These are phyloP conservation scores for Lipomyces yarrowii DNA, from an alignment of 1,139 yeast genomes.

Conservation along the genomic window DNA sequence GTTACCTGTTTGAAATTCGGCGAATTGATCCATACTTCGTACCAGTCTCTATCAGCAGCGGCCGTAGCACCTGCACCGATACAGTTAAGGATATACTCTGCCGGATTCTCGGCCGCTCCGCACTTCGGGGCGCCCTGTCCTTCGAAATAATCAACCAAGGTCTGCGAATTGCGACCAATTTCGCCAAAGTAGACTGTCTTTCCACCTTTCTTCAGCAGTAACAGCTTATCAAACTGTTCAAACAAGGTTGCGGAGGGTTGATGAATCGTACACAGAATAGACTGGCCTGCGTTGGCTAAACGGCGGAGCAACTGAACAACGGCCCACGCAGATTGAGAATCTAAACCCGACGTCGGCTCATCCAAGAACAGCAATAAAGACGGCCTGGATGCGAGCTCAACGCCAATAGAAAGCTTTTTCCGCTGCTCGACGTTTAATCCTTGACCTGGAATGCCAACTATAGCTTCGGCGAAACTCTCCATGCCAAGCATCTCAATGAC, in stretches of 20 bases:
- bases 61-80: conserved; percentile 75
- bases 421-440: conserved; percentile 70
- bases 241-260: conserved; percentile 61
- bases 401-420: conserved; percentile 67
- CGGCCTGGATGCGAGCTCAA: conserved; percentile 60
- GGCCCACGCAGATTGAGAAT: conserved; percentile 63
- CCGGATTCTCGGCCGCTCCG: conserved; percentile 59
- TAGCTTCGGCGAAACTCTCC: conserved; percentile 64
- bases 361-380: conserved; percentile 55
- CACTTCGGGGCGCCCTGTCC: conserved; percentile 55
- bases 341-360: conserved; percentile 63
- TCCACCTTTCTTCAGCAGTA: conserved; percentile 58
- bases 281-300: conserved; percentile 58
- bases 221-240: conserved; percentile 55
- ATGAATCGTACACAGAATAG: conserved; percentile 59
- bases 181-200: conserved; percentile 69
- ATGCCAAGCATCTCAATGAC: conserved; percentile 59
- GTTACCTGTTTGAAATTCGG: conserved; percentile 46
- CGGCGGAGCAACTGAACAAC: conserved; percentile 55
- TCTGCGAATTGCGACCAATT: conserved; percentile 56
- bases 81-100: conserved; percentile 64
- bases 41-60: conserved; percentile 48
- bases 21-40: conserved; percentile 48
- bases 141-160: conserved; percentile 59
- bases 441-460: conserved; percentile 56